A percentile compares a stretch with the other conserved stretches of the same genome.
These are phyloP conservation scores for Globisporangium canariense DNA, from an alignment of 352 stramenopile genomes.

Conservation along the genomic window DNA sequence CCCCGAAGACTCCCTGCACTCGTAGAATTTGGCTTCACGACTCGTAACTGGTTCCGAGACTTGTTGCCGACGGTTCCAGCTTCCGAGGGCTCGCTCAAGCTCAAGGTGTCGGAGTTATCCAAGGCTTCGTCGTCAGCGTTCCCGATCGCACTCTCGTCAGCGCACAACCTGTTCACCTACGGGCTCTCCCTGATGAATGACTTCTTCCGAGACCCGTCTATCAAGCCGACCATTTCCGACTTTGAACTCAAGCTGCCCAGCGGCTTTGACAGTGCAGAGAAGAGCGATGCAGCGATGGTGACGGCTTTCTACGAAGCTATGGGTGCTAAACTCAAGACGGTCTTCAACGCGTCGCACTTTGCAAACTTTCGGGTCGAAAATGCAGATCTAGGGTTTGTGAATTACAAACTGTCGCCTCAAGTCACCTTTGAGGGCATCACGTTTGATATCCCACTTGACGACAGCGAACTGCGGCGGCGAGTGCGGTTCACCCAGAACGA, in stretches of 20 bases:
- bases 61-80: constrained; percentile 30
- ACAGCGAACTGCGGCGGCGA: constrained; percentile 32
- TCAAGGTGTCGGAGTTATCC: constrained; percentile 19
- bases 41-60: constrained; percentile 38
- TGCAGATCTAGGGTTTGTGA: constrained; percentile 30
- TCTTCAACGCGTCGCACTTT: constrained; percentile 26
- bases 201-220: constrained; percentile 37
- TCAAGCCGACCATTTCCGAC: constrained; percentile 18
- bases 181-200: constrained; percentile 35
- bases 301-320: constrained; percentile 24
- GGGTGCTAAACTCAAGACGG: constrained; percentile 22
- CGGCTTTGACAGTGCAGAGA: constrained; percentile 14
- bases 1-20: constrained; percentile 36
- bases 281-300: constrained; percentile 20
- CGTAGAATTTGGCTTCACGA: constrained; percentile 52
- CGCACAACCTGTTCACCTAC: constrained; percentile 27
- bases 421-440: constrained; percentile 42
- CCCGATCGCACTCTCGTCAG: constrained; percentile 26
- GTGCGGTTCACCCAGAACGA: constrained; percentile 29
- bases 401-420: constrained; percentile 21
- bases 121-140: constrained; percentile 13
- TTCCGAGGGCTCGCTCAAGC: constrained; percentile 12
- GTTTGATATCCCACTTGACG: constrained; percentile 36
- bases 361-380: constrained; percentile 30
- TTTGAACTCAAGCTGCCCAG: constrained; percentile 26